phyloP scores from a whole-genome alignment of 805 yeast genomes.

The Scheffersomyces lignosus region DNA sequence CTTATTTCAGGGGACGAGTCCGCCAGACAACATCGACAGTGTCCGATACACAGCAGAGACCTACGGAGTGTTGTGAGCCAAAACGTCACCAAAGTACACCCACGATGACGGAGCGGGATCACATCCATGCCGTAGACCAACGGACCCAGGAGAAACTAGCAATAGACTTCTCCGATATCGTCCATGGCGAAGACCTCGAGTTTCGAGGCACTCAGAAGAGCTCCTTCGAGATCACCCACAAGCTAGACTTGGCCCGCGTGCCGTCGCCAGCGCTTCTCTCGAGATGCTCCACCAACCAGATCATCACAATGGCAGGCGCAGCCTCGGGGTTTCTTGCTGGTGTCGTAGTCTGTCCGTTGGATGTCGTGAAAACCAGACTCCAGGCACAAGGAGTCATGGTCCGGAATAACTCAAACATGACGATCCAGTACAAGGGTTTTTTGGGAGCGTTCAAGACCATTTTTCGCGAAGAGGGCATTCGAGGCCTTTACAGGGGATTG shows the following conservation, averaged over 20 bases:
- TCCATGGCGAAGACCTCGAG: slow-evolving; percentile 40
- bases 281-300: slow-evolving; percentile 36
- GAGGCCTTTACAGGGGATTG: slow-evolving; percentile 86
- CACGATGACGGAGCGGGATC: too few species aligned
- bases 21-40: too few species aligned
- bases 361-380: slow-evolving; percentile 89
- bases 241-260: slow-evolving; percentile 17
- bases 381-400: slow-evolving; percentile 80
- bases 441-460: slow-evolving; percentile 66
- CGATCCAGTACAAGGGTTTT: slow-evolving; percentile 55
- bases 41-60: too few species aligned
- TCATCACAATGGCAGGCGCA: slow-evolving; percentile 87
- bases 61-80: too few species aligned
- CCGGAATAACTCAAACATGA: slow-evolving; percentile 14
- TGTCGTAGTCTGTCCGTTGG: slow-evolving; percentile 88
- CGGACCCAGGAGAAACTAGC: too few species aligned
- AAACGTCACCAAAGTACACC: too few species aligned
- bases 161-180: slow-evolving; percentile 37
- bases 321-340: slow-evolving; percentile 93
- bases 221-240: slow-evolving; percentile 11
- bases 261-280: slow-evolving; percentile 15
- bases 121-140: too few species aligned
- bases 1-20: too few species aligned
- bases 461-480: slow-evolving; percentile 70
- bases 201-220: slow-evolving; percentile 22